Percentiles rank a stretch among this genome's conserved stretches.
Conservation (phyloP, 495 filamentous ascomycete genomes). For the Aspergillus taichungensis region DNA sequence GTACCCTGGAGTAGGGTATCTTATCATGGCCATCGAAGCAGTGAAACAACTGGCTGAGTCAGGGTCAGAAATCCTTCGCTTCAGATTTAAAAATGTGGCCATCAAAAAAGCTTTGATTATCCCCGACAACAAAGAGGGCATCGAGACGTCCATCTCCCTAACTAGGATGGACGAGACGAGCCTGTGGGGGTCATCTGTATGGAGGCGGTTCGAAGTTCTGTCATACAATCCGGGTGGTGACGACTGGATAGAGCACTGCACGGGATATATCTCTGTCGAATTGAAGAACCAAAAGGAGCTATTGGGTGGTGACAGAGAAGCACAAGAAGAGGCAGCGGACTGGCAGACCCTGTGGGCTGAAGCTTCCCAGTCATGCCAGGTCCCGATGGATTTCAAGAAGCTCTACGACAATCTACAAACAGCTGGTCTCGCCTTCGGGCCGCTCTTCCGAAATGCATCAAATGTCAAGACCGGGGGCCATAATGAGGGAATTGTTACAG, state of each 20-base stretch:
- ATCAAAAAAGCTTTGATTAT: conserved; percentile 25
- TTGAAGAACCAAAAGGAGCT: neutral
- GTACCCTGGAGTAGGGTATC: conserved; percentile 34
- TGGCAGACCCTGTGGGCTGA: neutral
- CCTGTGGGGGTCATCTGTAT: conserved; percentile 11
- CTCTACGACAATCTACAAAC: conserved; percentile 5
- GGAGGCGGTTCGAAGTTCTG: conserved; percentile 21
- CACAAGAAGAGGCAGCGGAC: neutral
- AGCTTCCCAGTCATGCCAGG: neutral
- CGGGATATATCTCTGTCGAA: conserved; percentile 11
- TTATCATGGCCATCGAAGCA: conserved; percentile 33
- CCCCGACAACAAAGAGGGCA: conserved; percentile 14
- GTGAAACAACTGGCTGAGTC: neutral
- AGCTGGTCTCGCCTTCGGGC: conserved; percentile 3
- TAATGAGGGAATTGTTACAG: conserved; percentile 4
- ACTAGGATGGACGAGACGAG: conserved; percentile 1
- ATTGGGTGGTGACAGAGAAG: neutral
- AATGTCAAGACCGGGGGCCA: conserved; percentile 2
- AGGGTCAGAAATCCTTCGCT: neutral
- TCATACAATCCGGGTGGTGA: conserved; percentile 9
- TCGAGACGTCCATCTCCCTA: conserved; percentile 8
- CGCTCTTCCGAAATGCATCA: conserved; percentile 11
- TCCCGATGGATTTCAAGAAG: conserved; percentile 2
- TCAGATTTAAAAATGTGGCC: conserved; percentile 17
- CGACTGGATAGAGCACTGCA: conserved; percentile 24